Evolutionary conservation across 345 rosid genomes (phyloP).

Genomic region (Conringia planisiliqua): DNA sequence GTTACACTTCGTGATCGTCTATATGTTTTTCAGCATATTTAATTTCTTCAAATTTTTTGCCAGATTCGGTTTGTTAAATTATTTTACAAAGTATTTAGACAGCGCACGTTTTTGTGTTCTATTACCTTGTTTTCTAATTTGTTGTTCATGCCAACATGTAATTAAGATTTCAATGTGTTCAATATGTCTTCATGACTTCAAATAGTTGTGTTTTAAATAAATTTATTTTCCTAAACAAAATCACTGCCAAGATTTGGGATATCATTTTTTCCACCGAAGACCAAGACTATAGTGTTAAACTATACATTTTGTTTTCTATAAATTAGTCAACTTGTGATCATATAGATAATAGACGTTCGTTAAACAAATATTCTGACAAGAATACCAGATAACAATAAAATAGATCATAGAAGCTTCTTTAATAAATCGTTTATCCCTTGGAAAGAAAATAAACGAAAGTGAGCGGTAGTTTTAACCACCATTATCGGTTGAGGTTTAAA

Average conservation of each 20-base stretch:
- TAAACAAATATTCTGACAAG: conserved; percentile 29
- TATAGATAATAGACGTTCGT: conserved; percentile 20
- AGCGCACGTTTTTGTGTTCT: background rate
- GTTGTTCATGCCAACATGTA: background rate
- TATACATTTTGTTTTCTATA: background rate
- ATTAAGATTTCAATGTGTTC: background rate
- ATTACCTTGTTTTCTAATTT: background rate
- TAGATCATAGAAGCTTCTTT: conserved; percentile 25
- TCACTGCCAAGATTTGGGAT: conserved; percentile 14
- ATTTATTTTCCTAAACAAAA: background rate
- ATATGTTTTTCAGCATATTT: background rate
- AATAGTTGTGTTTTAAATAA: background rate
- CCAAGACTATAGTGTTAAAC: background rate
- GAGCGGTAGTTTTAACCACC: conserved; percentile 35
- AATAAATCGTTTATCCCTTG: conserved; percentile 5
- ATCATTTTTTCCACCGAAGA: background rate
- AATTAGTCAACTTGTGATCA: conserved; percentile 27
- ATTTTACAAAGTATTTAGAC: background rate
- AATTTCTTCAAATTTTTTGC: background rate
- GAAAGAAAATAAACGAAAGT: conserved; percentile 25
- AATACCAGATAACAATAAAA: conserved; percentile 14
- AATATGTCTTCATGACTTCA: background rate
- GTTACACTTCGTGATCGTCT: conserved; percentile 17
- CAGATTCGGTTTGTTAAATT: background rate
- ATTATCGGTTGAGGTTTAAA: conserved; percentile 21